Conservation (phyloP, 345 rosid species). For the Lumnitzera racemosa region DNA sequence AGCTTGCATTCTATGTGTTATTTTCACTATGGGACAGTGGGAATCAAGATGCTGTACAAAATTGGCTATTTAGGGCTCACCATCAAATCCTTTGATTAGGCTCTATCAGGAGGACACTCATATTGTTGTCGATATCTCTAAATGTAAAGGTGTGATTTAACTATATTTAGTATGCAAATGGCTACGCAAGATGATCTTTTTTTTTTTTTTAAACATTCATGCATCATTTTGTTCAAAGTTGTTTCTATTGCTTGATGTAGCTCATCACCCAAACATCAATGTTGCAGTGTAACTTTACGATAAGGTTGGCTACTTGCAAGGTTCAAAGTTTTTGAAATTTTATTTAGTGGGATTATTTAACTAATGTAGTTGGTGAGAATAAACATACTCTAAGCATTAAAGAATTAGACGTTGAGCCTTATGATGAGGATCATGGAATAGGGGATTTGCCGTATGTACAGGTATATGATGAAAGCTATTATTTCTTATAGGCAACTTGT, state of each 20-base stretch:
- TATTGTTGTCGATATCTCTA: conserved; percentile 68
- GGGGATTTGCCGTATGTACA: conserved; percentile 88
- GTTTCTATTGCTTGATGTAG: conserved; percentile 33
- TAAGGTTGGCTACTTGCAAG: conserved; percentile 33
- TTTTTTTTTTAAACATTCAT: too few relatives aligned
- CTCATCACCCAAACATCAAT: conserved; percentile 90
- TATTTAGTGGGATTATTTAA: too few relatives aligned
- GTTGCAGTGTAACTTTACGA: conserved; percentile 72
- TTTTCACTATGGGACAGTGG: conserved; percentile 34
- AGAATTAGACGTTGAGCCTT: conserved; percentile 59
- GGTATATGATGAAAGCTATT: conserved; percentile 23
- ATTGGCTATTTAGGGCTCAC: conserved; percentile 76
- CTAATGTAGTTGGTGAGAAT: too few relatives aligned
- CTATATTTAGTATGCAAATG: neutral
- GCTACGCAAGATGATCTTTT: neutral
- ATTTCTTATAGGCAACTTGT: neutral
- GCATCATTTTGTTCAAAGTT: neutral
- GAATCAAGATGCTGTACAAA: conserved; percentile 95
- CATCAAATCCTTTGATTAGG: conserved; percentile 61
- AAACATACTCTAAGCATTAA: conserved; percentile 38
- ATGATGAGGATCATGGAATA: conserved; percentile 70
- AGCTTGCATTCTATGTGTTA: conserved; percentile 8
- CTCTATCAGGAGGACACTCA: conserved; percentile 88
- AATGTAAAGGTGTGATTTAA: conserved; percentile 56
- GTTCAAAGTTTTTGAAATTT: too few relatives aligned